phyloP scores from a whole-genome alignment of 441 rosid genomes.

The Monsonia emarginata region DNA sequence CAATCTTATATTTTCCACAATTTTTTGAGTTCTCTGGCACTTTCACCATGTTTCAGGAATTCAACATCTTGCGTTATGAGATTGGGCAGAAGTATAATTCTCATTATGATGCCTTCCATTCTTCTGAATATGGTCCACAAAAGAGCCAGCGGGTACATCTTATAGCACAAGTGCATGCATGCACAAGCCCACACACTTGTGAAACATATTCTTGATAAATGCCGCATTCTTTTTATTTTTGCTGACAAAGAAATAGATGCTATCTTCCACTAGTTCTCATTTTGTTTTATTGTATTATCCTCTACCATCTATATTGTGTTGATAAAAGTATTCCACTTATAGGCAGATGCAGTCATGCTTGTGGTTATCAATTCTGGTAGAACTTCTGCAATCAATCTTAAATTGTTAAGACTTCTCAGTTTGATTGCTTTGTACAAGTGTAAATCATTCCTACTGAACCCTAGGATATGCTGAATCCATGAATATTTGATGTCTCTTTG shows the following conservation, averaged over 20 bases:
- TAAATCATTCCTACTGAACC: neutral
- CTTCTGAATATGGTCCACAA: conserved; percentile 44
- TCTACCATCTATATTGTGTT: neutral
- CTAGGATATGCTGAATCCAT: neutral
- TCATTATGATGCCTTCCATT: conserved; percentile 48
- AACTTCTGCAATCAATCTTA: too few relatives aligned
- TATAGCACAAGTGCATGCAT: neutral
- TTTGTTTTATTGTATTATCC: neutral
- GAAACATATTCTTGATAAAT: too few relatives aligned
- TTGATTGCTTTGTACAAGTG: too few relatives aligned
- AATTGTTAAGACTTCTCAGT: too few relatives aligned
- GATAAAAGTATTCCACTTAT: neutral
- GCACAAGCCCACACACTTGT: neutral
- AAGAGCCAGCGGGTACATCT: conserved; percentile 42
- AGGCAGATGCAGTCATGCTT: neutral
- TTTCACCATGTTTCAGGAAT: conserved; percentile 41
- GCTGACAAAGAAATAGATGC: neutral
- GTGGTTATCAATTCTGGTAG: too few relatives aligned
- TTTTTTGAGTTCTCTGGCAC: conserved; percentile 26
- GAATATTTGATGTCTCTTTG: neutral
- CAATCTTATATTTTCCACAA: conserved; percentile 26
- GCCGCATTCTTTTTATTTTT: neutral
- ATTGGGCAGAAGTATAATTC: conserved; percentile 45
- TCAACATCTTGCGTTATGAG: conserved; percentile 57
- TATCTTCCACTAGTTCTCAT: neutral